Evolutionary conservation across 2,329 filamentous ascomycete genomes (phyloP), one percentile per base, ranked within the genome.

Genomic region (Biscogniauxia mediterranea): DNA sequence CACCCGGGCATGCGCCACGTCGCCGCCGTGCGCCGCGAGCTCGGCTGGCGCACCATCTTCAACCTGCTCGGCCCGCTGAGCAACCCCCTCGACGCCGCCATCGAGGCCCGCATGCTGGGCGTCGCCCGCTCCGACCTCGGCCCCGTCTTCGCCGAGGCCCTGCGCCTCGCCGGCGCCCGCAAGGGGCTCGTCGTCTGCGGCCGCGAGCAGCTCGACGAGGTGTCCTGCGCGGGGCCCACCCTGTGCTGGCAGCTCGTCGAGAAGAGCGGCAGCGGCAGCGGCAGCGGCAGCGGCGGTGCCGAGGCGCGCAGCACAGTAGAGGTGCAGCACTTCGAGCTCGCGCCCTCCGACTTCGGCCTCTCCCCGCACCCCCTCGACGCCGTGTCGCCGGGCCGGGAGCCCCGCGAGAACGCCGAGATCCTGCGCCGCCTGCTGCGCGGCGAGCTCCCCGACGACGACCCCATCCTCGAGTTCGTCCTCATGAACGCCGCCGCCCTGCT

Each of bases 31-130:
- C 89, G 95, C 64, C 91, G 87, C 72, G 90, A 96, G 74, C 85
- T 99, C 21, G 94, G 94, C 61, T 94, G 95, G 83, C 88, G 95
- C 70, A 99, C 95, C 1, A 94, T 99, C 68, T 99, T 99, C 86
- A 99, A 99, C 78, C 86, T 99, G 17, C 85, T 99, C 55, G 95
- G 95, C 0, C 95, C 95, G 0, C 82, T 99, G 26, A 90, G 93
- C 53, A 98, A 98, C 76, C 95, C 95, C 0, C 85, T 96, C 19
- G 91, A 97, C 71, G 86, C 88, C 69, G 76, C 85, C 42, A 86
- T 99, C 61, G 95, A 99, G 79, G 93, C 93, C 13, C 88, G 95
- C 28, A 86, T 99, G 61, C 86, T 99, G n/a, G 95, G 95, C 63
- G 94, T 99, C 26, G 94, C 93, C 17, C 87, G 95, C 64, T 86